Evolutionary conservation across 2,329 filamentous ascomycete species (phyloP), one percentile per base, ranked within the genome.

Genomic region (Pseudonectria buxi): DNA sequence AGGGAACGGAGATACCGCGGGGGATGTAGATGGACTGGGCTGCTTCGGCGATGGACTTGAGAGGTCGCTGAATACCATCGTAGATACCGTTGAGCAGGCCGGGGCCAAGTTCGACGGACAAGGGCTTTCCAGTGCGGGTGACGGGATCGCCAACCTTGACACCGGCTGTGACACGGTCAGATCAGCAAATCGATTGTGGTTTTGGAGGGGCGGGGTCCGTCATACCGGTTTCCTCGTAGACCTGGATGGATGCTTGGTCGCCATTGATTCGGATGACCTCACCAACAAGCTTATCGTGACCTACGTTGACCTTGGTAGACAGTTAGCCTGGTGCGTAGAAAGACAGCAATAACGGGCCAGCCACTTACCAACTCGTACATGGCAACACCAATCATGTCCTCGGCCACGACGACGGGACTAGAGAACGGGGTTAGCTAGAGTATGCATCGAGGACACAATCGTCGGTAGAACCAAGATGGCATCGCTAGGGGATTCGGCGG

Each of bases 21-120:
- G 92, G 92, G 47, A 98, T 98, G 66, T 98, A 98, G 65, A 98
- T 98, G 65, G 86, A 88, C 57, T 87, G 71, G 34, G 88, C 80
- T 32, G 76, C 66, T 27, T 82, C 70, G 51, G 86, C 72, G 56
- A 98, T 98, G 49, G 78, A 81, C 67, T 83, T 83, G 53, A 98
- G 81, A 33, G 92, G 92, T 59, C 92, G 83, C 66, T 98, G 92
- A 56, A 98, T 98, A 70, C 92, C 92, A 63, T 98, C 92, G 74
- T 96, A 98, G 64, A 98, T 98, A 50, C 92, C 95, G 69, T 96
- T 90, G 77, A 98, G 87, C 63, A 98, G 72, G 61, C 92, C 92
- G 46, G 92, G 92, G 33, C 92, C 92, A 31, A 98, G 83, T 66
- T 98, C 92, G 65, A 98, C 92, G 39, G 92, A 95, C 37, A 98